Base-by-base conservation (phyloP, 129 eudicot genomes). In the sunflower (Helianthus annuus) region DNA sequence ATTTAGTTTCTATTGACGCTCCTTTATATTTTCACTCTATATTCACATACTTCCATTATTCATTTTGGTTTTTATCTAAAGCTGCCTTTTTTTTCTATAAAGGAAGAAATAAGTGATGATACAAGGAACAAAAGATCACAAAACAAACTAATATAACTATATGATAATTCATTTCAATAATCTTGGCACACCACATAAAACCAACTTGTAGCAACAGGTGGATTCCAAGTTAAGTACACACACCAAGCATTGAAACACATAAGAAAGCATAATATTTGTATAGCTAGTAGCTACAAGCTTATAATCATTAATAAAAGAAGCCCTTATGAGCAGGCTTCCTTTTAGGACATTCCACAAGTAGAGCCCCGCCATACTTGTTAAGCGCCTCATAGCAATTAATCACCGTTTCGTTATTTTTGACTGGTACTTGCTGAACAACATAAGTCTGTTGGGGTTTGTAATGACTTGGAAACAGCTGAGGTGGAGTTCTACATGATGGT, bases 331-430 rank as follows among this genome's bases (percentile, higher is more conserved):
- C 67, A 17, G 57, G 82, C 67, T 78, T 78, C 82, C 40, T 63
- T 61, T 73, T 59, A 49, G 85, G 83, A 73, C 68, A 69, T 4
- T 82, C 83, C 52, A 34, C 27, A 69, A 45, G 53, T 54, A 73
- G 39, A n/a, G 62, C 64, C 54, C 83, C 86, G 11, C 77, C 78
- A 9, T 73, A 73, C 42, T 61, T 68, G 27, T 73, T 73, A 24
- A 76, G 80, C 10, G 74, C 86, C 7, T 77, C 73, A 12, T 61
- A 17, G 74, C 77, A 53, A 9, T 38, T 76, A 19, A 78, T 69
- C 29, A 72, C 72, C 29, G 22, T 52, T 66, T 70, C 76, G 17
- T 65, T 52, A 42, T 36, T 77, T 53, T 13, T 64, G 27, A 56
- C 12, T 24, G 74, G 6, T 39, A 39, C 36, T 64, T 63, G 71